Conservation (phyloP, 495 filamentous ascomycete genomes). For the Bathelium albidoporum region DNA sequence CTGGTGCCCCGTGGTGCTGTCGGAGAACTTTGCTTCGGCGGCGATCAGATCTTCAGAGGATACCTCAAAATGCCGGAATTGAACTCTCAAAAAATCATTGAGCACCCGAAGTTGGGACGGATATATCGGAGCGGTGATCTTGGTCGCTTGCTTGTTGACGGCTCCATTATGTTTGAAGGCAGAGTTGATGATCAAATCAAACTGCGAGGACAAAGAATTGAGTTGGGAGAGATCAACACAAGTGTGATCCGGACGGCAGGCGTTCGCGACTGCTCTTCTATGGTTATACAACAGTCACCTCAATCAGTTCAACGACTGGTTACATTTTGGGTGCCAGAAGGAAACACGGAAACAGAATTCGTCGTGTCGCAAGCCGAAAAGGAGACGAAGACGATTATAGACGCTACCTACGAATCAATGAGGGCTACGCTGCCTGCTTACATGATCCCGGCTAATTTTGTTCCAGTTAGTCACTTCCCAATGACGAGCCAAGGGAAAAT, state of each 20-base stretch:
- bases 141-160: constrained; percentile 60
- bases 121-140: constrained; percentile 73
- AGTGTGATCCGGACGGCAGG: constrained; percentile 34
- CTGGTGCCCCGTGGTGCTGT: constrained; percentile 55
- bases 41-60: constrained; percentile 61
- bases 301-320: constrained; percentile 22
- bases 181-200: constrained; percentile 80
- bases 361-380: neutral
- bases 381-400: neutral
- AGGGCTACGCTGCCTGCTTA: constrained; percentile 43
- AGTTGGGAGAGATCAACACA: constrained; percentile 55
- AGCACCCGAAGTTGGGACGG: constrained; percentile 54
- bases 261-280: constrained; percentile 44
- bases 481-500: constrained; percentile 55
- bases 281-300: constrained; percentile 33
- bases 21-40: constrained; percentile 78
- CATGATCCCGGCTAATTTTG: constrained; percentile 56
- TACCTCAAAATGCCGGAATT: constrained; percentile 53
- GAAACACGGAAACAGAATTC: constrained; percentile 3
- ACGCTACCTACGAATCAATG: constrained; percentile 1
- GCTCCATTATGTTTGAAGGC: constrained; percentile 59
- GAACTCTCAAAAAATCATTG: constrained; percentile 49
- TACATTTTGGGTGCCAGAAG: constrained; percentile 46
- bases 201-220: constrained; percentile 52
- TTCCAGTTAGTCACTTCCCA: constrained; percentile 56